A percentile compares a stretch with the other conserved stretches of the same genome.
phyloP scores from a whole-genome alignment of 345 rosid genomes.

The Anacardium occidentale region DNA sequence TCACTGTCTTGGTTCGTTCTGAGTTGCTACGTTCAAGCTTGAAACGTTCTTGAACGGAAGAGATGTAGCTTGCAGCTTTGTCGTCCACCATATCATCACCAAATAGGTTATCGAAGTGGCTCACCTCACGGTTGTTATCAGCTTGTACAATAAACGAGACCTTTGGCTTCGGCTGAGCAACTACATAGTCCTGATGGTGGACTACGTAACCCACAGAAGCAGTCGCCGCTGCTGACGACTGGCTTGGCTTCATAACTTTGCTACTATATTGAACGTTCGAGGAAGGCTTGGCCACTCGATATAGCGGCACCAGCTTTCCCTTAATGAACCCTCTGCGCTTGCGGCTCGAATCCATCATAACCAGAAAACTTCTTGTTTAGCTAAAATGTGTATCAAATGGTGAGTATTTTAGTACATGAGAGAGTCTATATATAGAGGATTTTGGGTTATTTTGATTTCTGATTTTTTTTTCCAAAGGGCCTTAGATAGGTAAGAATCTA shows the following conservation, averaged over 20 bases:
- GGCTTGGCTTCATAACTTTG: conserved; percentile 30
- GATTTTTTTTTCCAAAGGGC: not conserved
- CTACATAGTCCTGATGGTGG: conserved; percentile 27
- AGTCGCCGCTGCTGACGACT: conserved; percentile 18
- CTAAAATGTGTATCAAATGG: not conserved
- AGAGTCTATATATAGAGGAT: conserved; percentile 30
- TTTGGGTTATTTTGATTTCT: not conserved
- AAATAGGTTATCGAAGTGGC: conserved; percentile 32
- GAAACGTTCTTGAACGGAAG: conserved; percentile 57
- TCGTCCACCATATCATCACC: conserved; percentile 45
- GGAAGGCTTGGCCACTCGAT: conserved; percentile 33
- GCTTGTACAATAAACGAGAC: conserved; percentile 38
- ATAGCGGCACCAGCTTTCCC: conserved; percentile 45
- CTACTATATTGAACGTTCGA: conserved; percentile 27
- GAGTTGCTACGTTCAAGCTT: conserved; percentile 44
- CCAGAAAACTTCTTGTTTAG: not conserved
- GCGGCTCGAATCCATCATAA: conserved; percentile 43
- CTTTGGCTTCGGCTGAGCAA: conserved; percentile 38
- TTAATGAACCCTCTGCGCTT: conserved; percentile 55
- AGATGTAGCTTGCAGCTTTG: conserved; percentile 51
- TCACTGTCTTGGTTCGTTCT: conserved; percentile 22
- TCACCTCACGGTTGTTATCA: conserved; percentile 19
- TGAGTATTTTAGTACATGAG: conserved; percentile 16
- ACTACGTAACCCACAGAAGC: conserved; percentile 25
- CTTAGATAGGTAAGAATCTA: conserved; percentile 35